Evolutionary conservation across 352 stramenopile species (phyloP).

Genomic region (Elongisporangium senticosum): DNA sequence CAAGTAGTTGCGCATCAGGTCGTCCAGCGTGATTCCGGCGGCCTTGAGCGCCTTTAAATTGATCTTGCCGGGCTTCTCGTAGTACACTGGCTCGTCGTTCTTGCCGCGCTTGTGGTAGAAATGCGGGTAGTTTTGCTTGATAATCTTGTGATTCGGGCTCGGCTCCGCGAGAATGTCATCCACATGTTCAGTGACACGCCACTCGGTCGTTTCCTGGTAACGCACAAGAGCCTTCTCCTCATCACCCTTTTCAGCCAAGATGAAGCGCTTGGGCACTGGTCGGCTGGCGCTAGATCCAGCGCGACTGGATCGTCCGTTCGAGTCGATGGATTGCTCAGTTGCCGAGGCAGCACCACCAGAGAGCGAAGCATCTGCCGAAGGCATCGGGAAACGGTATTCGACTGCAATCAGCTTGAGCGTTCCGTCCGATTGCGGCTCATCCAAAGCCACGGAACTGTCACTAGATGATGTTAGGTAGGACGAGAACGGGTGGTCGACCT

Average conservation of each 20-base stretch:
- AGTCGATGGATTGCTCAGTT: neutral
- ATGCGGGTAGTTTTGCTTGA: conserved; percentile 90
- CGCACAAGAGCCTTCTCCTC: conserved; percentile 49
- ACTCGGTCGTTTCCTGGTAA: conserved; percentile 72
- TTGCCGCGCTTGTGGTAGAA: conserved; percentile 87
- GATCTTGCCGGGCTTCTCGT: conserved; percentile 84
- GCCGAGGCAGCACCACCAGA: conserved; percentile 1
- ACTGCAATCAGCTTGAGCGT: conserved; percentile 73
- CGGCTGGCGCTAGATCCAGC: neutral
- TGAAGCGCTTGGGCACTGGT: conserved; percentile 53
- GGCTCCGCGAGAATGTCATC: conserved; percentile 66
- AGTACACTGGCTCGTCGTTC: conserved; percentile 80
- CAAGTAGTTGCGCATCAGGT: conserved; percentile 83
- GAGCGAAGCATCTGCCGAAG: neutral
- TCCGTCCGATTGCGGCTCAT: conserved; percentile 14
- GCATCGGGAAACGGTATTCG: conserved; percentile 56
- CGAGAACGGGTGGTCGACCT: conserved; percentile 71
- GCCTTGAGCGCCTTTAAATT: conserved; percentile 80
- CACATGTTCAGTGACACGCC: conserved; percentile 76
- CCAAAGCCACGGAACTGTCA: neutral
- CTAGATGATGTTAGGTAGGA: conserved; percentile 22
- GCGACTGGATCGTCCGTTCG: neutral
- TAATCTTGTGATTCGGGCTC: conserved; percentile 71
- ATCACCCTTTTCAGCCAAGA: conserved; percentile 78
- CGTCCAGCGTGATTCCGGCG: conserved; percentile 65